Percentiles rank a stretch among this genome's conserved stretches.
Evolutionary conservation across 2,329 filamentous ascomycete genomes (phyloP).

Genomic region (Colletotrichum incanum): DNA sequence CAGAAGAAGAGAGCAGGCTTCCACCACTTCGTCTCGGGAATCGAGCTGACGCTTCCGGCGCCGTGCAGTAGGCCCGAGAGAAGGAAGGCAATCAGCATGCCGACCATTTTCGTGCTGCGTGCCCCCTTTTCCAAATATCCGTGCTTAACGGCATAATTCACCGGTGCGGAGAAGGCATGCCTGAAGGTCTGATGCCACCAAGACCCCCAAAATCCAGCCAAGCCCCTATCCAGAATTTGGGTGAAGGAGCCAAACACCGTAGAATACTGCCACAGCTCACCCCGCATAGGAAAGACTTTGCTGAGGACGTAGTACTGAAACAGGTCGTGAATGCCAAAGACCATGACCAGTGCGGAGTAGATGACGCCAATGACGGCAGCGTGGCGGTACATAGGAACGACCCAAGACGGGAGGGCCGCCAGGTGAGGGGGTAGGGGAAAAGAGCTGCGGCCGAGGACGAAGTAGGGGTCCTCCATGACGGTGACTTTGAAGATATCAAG

Average conservation of each 20-base stretch:
- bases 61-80: conserved; percentile 81
- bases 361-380: conserved; percentile 70
- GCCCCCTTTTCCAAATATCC: conserved; percentile 57
- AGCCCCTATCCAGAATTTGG: conserved; percentile 76
- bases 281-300: conserved; percentile 66
- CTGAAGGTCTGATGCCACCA: conserved; percentile 97
- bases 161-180: conserved; percentile 76
- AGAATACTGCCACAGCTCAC: conserved; percentile 68
- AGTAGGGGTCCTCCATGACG: conserved; percentile 86
- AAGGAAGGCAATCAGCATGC: conserved; percentile 70
- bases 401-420: conserved; percentile 56
- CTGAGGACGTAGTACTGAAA: conserved; percentile 66
- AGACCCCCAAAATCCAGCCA: conserved; percentile 86
- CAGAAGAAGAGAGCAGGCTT: conserved; percentile 79
- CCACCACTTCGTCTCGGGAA: conserved; percentile 68
- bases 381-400: conserved; percentile 71
- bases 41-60: conserved; percentile 76
- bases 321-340: conserved; percentile 74
- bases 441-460: conserved; percentile 66
- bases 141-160: conserved; percentile 60
- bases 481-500: conserved; percentile 80
- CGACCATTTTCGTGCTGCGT: conserved; percentile 52
- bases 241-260: conserved; percentile 69
- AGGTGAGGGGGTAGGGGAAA: conserved; percentile 61
- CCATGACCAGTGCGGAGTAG: conserved; percentile 71